phyloP scores from a whole-genome alignment of 2,329 filamentous ascomycete species.

The Penicillium janthinellum region DNA sequence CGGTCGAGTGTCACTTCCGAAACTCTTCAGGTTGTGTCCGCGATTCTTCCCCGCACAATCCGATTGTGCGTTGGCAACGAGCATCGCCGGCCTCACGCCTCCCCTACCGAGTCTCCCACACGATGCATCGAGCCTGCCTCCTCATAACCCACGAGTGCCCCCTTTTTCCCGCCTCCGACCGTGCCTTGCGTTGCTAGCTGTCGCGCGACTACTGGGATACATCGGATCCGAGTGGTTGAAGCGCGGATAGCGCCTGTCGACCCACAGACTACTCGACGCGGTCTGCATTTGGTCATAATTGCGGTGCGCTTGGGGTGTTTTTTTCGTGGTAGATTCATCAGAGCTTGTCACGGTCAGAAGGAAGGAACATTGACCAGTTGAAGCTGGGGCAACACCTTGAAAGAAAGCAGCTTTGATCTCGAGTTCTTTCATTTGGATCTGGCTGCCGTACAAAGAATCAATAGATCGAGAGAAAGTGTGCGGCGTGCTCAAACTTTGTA shows the following conservation, averaged over 20 bases:
- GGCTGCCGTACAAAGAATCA: not conserved
- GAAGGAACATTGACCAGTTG: not conserved
- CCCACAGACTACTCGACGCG: constrained; percentile 8
- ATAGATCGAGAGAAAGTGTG: not conserved
- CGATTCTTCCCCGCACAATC: constrained; percentile 11
- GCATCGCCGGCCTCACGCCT: not conserved
- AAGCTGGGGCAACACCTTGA: not conserved
- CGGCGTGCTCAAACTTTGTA: not conserved
- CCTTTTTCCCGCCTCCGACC: constrained; percentile 17
- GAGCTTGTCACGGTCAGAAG: not conserved
- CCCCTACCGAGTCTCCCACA: constrained; percentile 22
- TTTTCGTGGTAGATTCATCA: not conserved
- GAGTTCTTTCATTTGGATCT: not conserved
- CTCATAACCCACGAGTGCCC: constrained; percentile 22
- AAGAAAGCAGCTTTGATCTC: not conserved
- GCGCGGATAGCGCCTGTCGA: constrained; percentile 1
- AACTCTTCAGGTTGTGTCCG: not conserved
- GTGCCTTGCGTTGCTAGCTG: constrained; percentile 32
- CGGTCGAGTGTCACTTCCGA: not conserved
- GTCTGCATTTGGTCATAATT: constrained; percentile 12
- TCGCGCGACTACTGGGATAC: not conserved
- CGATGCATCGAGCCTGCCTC: constrained; percentile 36
- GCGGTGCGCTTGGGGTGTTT: not conserved
- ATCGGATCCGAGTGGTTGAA: not conserved
- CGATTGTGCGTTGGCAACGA: constrained; percentile 24